Conservation (phyloP, 345 rosid species). For the Euphorbia lathyris region DNA sequence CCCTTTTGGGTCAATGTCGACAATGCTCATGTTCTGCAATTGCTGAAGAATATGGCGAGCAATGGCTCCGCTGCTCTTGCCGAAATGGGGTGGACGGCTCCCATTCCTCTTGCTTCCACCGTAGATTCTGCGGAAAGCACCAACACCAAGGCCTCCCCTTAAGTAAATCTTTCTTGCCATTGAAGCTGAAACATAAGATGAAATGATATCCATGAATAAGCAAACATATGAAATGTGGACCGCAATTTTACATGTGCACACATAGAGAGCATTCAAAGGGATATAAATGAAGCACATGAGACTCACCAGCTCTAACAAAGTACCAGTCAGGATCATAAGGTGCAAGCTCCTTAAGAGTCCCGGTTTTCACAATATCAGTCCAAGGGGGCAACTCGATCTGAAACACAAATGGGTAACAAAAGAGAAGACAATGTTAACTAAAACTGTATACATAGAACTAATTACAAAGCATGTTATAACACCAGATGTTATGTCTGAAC, state of each 20-base stretch:
- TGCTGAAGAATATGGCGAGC: constrained; percentile 88
- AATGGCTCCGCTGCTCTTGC: constrained; percentile 86
- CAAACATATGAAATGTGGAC: too few species aligned
- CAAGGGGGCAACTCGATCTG: constrained; percentile 78
- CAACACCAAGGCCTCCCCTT: constrained; percentile 91
- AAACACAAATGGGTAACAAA: too few species aligned
- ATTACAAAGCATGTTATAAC: neutral
- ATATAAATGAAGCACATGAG: neutral
- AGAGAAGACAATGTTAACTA: too few species aligned
- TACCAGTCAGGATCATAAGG: constrained; percentile 41
- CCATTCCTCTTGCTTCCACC: constrained; percentile 91
- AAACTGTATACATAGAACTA: neutral
- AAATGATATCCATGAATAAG: neutral
- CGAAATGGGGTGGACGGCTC: constrained; percentile 80
- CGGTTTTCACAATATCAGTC: constrained; percentile 37
- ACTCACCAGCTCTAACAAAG: constrained; percentile 62
- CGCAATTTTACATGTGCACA: neutral
- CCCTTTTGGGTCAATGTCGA: constrained; percentile 72
- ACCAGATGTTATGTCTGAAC: neutral
- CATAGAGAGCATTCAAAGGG: too few species aligned
- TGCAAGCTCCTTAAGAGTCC: constrained; percentile 33
- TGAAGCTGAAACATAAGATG: constrained; percentile 48
- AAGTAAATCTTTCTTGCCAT: constrained; percentile 92
- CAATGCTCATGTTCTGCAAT: constrained; percentile 62
- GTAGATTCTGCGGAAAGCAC: constrained; percentile 80